These are phyloP conservation scores for Aspergillus nanangensis DNA, from an alignment of 495 filamentous ascomycete genomes.

Conservation along the genomic window DNA sequence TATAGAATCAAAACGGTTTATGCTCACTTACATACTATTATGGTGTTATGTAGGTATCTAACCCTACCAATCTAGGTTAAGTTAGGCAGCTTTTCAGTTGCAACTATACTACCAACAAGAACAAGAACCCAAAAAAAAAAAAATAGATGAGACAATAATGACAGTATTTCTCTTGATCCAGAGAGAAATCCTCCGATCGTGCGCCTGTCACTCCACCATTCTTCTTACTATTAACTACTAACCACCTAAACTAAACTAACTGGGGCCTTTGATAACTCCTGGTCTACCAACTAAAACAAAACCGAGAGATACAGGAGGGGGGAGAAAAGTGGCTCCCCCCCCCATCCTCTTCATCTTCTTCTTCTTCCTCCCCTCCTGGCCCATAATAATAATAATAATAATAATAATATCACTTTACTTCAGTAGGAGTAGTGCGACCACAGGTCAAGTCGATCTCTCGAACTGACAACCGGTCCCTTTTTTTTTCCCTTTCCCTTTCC, in stretches of 20 bases:
- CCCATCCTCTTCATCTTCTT: neutral
- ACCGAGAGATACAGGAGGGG: neutral
- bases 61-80: too few relatives aligned
- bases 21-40: too few relatives aligned
- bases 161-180: too few relatives aligned
- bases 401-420: neutral
- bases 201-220: neutral
- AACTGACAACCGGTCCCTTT: neutral
- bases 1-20: too few relatives aligned
- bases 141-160: too few relatives aligned
- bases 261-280: too few relatives aligned
- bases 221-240: neutral
- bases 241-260: neutral
- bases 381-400: neutral
- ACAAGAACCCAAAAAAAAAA: too few relatives aligned
- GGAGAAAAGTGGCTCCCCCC: conserved; percentile 3
- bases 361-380: neutral
- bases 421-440: neutral
- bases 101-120: too few relatives aligned
- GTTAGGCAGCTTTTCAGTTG: too few relatives aligned
- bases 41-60: too few relatives aligned
- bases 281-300: too few relatives aligned
- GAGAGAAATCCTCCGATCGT: neutral
- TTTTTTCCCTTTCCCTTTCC: neutral
- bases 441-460: neutral